Conservation (phyloP, 352 stramenopile genomes). For the Stramenopiles sp. region DNA sequence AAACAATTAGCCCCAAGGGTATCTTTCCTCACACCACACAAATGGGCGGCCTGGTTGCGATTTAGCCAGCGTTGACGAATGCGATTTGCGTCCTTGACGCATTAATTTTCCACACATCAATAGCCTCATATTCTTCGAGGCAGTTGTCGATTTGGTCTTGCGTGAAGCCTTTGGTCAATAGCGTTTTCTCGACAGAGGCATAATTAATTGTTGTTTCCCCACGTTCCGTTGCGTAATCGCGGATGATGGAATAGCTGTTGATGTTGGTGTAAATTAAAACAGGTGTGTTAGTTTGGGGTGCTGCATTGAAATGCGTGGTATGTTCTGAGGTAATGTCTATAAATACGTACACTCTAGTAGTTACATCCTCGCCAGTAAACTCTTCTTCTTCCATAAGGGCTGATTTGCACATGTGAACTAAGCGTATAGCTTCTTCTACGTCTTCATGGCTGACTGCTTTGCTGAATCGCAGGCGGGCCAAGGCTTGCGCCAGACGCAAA, state of each 20-base stretch:
- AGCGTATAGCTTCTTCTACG: constrained; percentile 85
- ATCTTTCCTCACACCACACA: not conserved
- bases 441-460: constrained; percentile 84
- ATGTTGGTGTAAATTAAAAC: constrained; percentile 65
- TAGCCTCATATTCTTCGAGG: constrained; percentile 74
- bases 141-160: constrained; percentile 75
- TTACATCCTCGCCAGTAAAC: constrained; percentile 12
- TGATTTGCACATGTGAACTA: constrained; percentile 91
- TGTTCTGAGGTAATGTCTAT: constrained; percentile 22
- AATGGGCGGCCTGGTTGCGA: not conserved
- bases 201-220: constrained; percentile 45
- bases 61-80: not conserved
- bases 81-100: not conserved
- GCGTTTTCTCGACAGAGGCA: constrained; percentile 72
- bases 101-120: constrained; percentile 27
- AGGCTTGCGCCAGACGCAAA: constrained; percentile 82
- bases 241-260: constrained; percentile 80
- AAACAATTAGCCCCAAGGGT: too few relatives aligned
- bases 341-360: constrained; percentile 3
- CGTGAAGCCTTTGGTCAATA: constrained; percentile 87
- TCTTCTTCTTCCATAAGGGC: constrained; percentile 70
- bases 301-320: constrained; percentile 20
- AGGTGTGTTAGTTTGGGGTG: constrained; percentile 20
- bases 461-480: constrained; percentile 84
- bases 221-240: constrained; percentile 64